Base-by-base conservation (phyloP, 805 yeast species). In the Metschnikowia shivogae region DNA sequence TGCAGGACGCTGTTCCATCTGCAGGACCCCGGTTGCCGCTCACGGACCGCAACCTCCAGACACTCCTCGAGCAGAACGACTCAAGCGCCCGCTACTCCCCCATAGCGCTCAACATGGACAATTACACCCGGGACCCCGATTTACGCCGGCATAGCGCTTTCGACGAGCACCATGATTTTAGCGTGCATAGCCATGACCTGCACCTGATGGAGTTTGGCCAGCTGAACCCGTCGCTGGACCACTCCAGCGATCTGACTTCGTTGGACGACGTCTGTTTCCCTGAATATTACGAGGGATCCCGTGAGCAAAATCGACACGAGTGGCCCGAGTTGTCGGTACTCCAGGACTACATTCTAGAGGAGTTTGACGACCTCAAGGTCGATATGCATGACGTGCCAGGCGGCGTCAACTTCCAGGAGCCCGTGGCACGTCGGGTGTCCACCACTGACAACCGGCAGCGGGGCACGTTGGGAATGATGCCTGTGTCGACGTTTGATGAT, bases 231-330 rank as follows among this genome's bases (percentile, higher is more conserved):
- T 70, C 81, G 3, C 75, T 83, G 19, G 76, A 85, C 39, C 72
- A 85, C 47, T 68, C 79, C 33, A 74, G 82, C 31, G 80, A 78
- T 43, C 78, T 80, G 33, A 82, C 95, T 0, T 86, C 96, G 1
- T 67, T 92, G 47, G 90, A 85, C 60, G 99, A 92, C 64, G 99
- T 92, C 22, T 92, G 97, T 59, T 81, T 89, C 62, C 96, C 96
- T 0, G 72, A 89, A 32, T 89, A 84, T 50, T 79, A 77, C 37
- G 59, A 56, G 19, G 54, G 48, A 9, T 45, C 46, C 5, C 62
- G 59, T 19, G 59, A 56, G 29, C 59, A 58, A 35, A 57, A 57
- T 39, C 39, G 42, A 10, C 47, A 56, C 30, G 54, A 48, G 12
- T 92, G 98, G 98, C 99, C 98, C 0, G 97, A 93, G 58, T 68